Evolutionary conservation across 352 stramenopile genomes (phyloP), one percentile per base, ranked within the genome.

Genomic region (Globisporangium camurandrum): DNA sequence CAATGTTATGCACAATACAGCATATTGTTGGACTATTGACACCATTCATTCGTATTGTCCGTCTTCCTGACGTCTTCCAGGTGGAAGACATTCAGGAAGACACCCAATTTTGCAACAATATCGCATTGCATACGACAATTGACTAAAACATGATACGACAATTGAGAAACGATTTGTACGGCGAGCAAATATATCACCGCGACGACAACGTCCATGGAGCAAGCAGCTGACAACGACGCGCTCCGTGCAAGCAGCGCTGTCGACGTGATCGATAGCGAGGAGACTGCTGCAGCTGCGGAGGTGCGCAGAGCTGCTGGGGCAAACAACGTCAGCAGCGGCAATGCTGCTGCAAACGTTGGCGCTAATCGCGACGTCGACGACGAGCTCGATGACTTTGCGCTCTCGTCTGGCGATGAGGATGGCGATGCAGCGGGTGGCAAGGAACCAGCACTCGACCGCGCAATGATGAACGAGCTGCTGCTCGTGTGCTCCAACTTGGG

Each of bases 401-500:
- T 75, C 34, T 82, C 73, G 3, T 68, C 67, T 1, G 73, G 77
- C 27, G 66, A 83, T 4, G 76, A 84, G 22, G 51, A 73, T 1
- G 50, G 47, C 14, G 57, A 48, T 22, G 64, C 31, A 1, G 49
- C 45, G n/a, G 63, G 63, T 5, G 61, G 54, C 12, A 59, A 65
- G 54, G 53, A 59, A 38, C 46, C 46, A 4, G 45, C 45, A 14
- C 69, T 93, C 27, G 80, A 91, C 61, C 48, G 52, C n/a, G 77
- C 67, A 49, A 90, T 93, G 80, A 79, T 88, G 71, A 89, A 93
- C 57, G 80, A 93, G 52, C 62, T 93, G 53, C 58, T 93, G 62
- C 80, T 93, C 16, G 83, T 93, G 54, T 93, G 83, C 67, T 93
- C 83, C 30, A 93, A 93, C 57, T 57, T 93, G 20, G 83, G 80